Conservation (phyloP, 768 basidiomycete genomes). For the Thelephora ganbajun region DNA sequence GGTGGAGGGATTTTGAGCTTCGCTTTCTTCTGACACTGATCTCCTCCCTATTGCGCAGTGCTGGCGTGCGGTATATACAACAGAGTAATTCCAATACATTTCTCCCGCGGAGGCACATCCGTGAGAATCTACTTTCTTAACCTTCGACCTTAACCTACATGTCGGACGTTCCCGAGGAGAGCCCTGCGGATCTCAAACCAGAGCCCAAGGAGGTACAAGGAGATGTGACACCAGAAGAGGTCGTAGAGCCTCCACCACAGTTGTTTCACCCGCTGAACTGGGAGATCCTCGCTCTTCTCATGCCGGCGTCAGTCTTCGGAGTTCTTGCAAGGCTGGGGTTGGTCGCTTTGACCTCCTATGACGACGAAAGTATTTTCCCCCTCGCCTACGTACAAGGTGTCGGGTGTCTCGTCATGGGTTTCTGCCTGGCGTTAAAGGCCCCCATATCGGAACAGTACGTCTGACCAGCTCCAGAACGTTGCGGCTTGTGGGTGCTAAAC, state of each 20-base stretch:
- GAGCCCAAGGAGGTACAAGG: not conserved
- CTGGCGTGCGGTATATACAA: not conserved
- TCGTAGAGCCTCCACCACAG: constrained; percentile 20
- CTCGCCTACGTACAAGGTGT: constrained; percentile 76
- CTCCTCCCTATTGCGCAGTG: not conserved
- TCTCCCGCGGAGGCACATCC: not conserved
- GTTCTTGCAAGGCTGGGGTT: constrained; percentile 72
- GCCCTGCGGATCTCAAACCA: constrained; percentile 1
- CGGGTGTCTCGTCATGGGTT: constrained; percentile 89
- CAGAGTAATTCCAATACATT: not conserved
- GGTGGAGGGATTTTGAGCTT: constrained; percentile 23
- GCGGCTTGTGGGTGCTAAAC: not conserved
- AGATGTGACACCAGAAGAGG: constrained; percentile 5
- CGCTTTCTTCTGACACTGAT: constrained; percentile 31
- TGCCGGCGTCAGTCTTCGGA: constrained; percentile 79
- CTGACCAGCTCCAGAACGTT: constrained; percentile 5
- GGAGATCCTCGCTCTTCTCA: constrained; percentile 55
- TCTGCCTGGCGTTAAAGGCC: constrained; percentile 54
- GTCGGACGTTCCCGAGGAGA: too few relatives aligned
- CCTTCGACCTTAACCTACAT: too few relatives aligned
- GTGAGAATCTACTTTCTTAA: too few relatives aligned
- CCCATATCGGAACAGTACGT: constrained; percentile 66
- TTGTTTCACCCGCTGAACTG: constrained; percentile 41
- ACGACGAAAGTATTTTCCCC: constrained; percentile 65
- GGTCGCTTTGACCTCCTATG: constrained; percentile 56